Evolutionary conservation across 495 filamentous ascomycete genomes (phyloP), one percentile per base, ranked within the genome.

Genomic region (Penicillium paxilli): DNA sequence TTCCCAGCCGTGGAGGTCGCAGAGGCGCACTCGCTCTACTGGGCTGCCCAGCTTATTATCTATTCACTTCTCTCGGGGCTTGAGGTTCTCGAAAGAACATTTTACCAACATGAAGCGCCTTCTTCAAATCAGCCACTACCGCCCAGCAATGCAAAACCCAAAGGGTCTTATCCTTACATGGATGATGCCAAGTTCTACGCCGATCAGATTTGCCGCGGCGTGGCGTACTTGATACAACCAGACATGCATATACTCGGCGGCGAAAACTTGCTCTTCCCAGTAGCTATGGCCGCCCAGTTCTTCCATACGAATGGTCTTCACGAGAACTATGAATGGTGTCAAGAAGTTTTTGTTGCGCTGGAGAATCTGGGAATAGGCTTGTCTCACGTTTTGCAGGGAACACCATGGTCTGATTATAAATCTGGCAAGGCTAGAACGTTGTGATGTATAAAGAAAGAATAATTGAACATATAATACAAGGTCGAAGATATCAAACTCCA

Each of bases 171-270:
- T 20, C 22, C 28, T 9, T 49, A 33, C 30, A 32, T 41, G n/a
- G 20, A 44, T 24, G 20, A 38, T 17, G 28, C 49, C 2, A 23
- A 52, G 19, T 33, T 45, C 26, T 53, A 49, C 44, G 52, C 57
- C 17, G 45, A 52, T 20, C 37, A 60, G 23, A 55, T 60, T 37
- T 60, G 52, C 44, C 45, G 40, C n/a, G 57, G 52, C 14, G 52
- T 60, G 19, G 57, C 49, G 4, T 60, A 52, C 38, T 60, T 60
- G 44, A 12, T 60, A 19, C 57, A 56, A 35, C 57, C 57, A 19
- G 49, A 60, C 28, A 60, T 60, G 52, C 57, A 60, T 24, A 60
- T 56, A n/a, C 49, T 60, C 9, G 57, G 57, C 19, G 52, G 57
- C 7, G 52, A 60, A 42, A 53, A 52, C 14, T 19, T 60, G 7